Base-by-base conservation (phyloP, 2,329 filamentous ascomycete species). In the Fusarium zealandicum region DNA sequence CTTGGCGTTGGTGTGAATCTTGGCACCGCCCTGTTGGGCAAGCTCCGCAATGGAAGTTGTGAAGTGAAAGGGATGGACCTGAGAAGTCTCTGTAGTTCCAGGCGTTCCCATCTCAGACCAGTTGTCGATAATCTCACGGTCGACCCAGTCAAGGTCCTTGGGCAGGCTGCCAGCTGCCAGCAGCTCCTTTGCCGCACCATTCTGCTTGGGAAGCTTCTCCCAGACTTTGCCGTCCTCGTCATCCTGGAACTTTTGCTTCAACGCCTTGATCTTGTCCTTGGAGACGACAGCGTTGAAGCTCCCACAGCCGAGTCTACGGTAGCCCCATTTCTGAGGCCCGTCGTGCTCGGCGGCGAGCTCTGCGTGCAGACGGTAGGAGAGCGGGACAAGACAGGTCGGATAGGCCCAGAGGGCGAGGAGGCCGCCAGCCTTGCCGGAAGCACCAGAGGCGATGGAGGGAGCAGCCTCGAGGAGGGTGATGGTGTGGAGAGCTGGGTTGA, bases 351-450 rank as follows among this genome's bases (percentile, higher is more conserved):
- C 82, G n/a, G 93, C 90, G 11, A 99, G 80, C 68, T 96, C 86
- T 28, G 85, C 83, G 69, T 98, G 95, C 13, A 98, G 80, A 40
- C 82, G 82, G 74, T 92, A 98, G 52, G 90, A 96, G 35, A 98
- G 78, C 1, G 90, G 90, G 0, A 97, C 93, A 32, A 98, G 85
- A 66, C 84, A 88, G 51, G 79, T 80, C 0, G 95, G 95, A 69
- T 96, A 97, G 1, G 93, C 95, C 92, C 93, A 98, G 13, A 93
- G 79, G 1, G 88, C 95, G 17, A 99, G 82, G 5, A 99, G 80
- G 1, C 95, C 95, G 13, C 95, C 95, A 0, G 95, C 93, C 76
- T 97, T 98, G 33, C 95, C 95, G 8, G 92, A 96, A 31, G 95
- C 93, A 18, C 90, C 93, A n/a, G 91, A 86, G 6, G 95, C 95